These are phyloP conservation scores for Entomophthora muscae DNA, from an alignment of 371 early-diverging fungal species.

Conservation along the genomic window DNA sequence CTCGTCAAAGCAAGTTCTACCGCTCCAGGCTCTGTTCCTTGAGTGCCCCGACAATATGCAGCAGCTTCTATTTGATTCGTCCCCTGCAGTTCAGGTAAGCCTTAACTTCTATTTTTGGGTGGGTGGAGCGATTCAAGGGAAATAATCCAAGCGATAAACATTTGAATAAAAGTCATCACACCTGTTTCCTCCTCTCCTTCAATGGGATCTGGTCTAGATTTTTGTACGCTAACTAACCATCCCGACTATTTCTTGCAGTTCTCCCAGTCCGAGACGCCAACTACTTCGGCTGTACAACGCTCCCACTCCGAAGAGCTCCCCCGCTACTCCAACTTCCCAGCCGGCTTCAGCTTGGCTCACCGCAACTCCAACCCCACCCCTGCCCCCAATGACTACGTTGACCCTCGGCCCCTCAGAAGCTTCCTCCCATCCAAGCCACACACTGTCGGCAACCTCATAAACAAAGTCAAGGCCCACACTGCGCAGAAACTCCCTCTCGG, in stretches of 20 bases:
- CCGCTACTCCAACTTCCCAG: neutral
- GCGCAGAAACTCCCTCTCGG: neutral
- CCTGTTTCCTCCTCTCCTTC: too few relatives aligned
- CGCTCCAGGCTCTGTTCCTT: too few relatives aligned
- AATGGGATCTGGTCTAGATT: neutral
- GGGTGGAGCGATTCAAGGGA: neutral
- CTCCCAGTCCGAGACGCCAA: neutral
- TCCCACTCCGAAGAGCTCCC: neutral
- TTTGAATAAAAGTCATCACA: neutral
- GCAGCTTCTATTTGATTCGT: neutral
- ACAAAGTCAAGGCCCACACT: neutral
- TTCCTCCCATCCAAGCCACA: neutral
- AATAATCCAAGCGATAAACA: neutral
- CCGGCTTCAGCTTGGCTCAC: neutral
- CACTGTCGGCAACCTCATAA: neutral
- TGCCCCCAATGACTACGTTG: neutral
- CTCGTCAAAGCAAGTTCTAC: too few relatives aligned
- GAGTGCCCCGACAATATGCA: neutral
- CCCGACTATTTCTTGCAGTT: neutral
- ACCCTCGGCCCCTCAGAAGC: neutral
- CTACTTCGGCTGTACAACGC: neutral
- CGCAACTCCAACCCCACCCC: neutral
- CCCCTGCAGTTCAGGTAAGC: neutral
- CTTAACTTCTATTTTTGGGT: neutral
- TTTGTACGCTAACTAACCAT: neutral